These are phyloP conservation scores for Botrytis paeoniae DNA, from an alignment of 2,329 filamentous ascomycete genomes.

Conservation along the genomic window DNA sequence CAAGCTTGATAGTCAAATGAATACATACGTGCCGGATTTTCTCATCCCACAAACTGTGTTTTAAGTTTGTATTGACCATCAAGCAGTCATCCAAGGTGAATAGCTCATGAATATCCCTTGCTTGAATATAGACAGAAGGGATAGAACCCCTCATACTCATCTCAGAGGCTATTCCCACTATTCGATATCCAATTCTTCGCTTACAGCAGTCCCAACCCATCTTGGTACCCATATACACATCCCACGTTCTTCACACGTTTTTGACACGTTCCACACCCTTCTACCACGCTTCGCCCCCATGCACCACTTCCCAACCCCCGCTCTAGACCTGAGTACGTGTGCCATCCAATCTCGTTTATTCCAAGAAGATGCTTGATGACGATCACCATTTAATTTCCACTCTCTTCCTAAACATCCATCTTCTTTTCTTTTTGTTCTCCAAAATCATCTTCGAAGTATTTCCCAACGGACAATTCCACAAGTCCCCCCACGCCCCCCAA, in stretches of 20 bases:
- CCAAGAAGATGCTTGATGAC: neutral
- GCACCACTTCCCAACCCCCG: neutral
- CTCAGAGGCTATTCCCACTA: neutral
- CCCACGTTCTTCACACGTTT: neutral
- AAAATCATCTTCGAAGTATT: neutral
- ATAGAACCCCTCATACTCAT: neutral
- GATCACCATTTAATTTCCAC: neutral
- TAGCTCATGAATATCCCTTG: fast-evolving
- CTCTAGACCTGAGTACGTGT: neutral
- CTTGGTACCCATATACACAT: neutral
- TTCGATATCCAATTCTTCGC: neutral
- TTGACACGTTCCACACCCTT: neutral
- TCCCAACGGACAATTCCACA: neutral
- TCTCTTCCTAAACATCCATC: neutral
- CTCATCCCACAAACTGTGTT: neutral
- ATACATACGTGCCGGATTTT: neutral
- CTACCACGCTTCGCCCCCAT: neutral
- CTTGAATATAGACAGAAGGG: neutral
- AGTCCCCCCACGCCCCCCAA: neutral
- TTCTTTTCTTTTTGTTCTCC: neutral
- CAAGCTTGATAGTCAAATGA: neutral
- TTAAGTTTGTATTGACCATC: neutral
- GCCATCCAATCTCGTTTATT: neutral
- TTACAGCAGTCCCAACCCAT: neutral
- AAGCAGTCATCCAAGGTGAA: neutral